Percentiles rank a stretch among this genome's conserved stretches.
Conservation (phyloP, 176 grass and related monocot genomes). For the Zoysia pacifica region DNA sequence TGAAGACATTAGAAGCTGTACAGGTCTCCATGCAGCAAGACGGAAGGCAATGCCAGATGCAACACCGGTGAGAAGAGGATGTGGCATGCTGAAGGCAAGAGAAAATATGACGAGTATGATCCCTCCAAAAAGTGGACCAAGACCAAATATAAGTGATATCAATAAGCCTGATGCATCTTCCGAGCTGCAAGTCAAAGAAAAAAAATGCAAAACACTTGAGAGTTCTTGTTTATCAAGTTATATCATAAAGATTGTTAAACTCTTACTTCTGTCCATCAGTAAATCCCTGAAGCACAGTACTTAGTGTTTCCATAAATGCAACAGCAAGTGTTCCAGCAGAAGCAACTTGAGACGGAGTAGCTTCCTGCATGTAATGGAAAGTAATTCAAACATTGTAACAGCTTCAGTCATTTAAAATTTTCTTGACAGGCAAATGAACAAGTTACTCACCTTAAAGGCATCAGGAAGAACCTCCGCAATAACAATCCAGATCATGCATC, state of each 20-base stretch:
- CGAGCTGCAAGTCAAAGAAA: constrained; percentile 52
- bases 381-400: constrained; percentile 26
- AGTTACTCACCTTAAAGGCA: constrained; percentile 82
- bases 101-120: constrained; percentile 79
- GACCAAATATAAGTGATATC: constrained; percentile 89
- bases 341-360: constrained; percentile 90
- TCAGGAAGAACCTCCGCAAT: constrained; percentile 99
- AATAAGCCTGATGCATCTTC: constrained; percentile 81
- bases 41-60: constrained; percentile 93
- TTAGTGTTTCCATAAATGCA: constrained; percentile 96
- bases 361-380: constrained; percentile 65
- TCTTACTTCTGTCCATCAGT: constrained; percentile 59
- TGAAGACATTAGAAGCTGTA: constrained; percentile 75
- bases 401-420: constrained; percentile 21
- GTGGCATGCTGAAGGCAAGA: constrained; percentile 71
- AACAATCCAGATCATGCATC: constrained; percentile 99
- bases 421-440: background rate
- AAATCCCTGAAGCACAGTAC: constrained; percentile 79
- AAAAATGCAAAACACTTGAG: constrained; percentile 26
- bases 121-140: constrained; percentile 93
- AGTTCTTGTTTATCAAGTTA: background rate
- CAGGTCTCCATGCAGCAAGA: constrained; percentile 84
- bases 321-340: constrained; percentile 91
- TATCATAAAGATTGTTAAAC: constrained; percentile 10
- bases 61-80: constrained; percentile 81